Evolutionary conservation across 371 early-diverging fungal genomes (phyloP).

Genomic region (Gilbertella persicaria): DNA sequence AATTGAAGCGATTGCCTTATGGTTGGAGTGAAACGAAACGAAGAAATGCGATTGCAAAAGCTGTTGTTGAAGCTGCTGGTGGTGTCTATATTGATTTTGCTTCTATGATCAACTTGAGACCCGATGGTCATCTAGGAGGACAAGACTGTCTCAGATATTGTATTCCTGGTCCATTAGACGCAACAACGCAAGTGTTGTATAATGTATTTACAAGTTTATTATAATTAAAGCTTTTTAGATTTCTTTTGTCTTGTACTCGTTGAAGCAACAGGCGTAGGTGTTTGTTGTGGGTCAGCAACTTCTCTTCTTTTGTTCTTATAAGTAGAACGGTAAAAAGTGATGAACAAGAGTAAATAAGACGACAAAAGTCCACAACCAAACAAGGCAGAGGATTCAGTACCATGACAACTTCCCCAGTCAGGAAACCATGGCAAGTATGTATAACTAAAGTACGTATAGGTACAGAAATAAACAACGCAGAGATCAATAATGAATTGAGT

Average conservation of each 20-base stretch:
- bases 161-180: constrained; percentile 67
- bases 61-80: constrained; percentile 58
- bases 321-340: constrained; percentile 82
- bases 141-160: constrained; percentile 64
- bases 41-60: constrained; percentile 59
- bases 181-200: constrained; percentile 53
- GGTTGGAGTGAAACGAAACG: constrained; percentile 58
- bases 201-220: constrained; percentile 40
- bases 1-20: constrained; percentile 44
- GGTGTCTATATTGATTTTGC: constrained; percentile 62
- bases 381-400: constrained; percentile 70
- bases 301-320: constrained; percentile 52
- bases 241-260: not conserved
- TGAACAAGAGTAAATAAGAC: constrained; percentile 80
- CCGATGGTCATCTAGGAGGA: constrained; percentile 64
- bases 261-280: too few species aligned
- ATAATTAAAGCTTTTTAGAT: constrained; percentile 14
- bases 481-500: constrained; percentile 84
- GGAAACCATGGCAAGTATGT: constrained; percentile 58
- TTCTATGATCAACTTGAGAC: constrained; percentile 49
- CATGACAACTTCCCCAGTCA: constrained; percentile 72
- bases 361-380: constrained; percentile 78
- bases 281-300: constrained; percentile 4
- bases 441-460: constrained; percentile 70
- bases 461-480: constrained; percentile 68